Evolutionary conservation across 2,329 filamentous ascomycete genomes (phyloP).

Genomic region (Coniochaeta pulveracea): DNA sequence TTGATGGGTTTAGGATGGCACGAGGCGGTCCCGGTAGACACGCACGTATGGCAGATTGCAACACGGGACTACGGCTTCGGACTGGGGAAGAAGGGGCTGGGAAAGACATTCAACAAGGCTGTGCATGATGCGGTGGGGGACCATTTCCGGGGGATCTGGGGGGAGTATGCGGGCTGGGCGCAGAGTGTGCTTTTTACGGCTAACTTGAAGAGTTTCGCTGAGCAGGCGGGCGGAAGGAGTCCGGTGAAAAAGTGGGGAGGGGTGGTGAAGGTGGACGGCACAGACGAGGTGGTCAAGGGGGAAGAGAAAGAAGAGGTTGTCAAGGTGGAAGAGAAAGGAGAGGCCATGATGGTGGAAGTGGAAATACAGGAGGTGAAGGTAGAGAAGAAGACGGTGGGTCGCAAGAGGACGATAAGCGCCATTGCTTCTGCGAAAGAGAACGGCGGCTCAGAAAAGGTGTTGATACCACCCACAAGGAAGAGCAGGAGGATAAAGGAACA

Average conservation of each 20-base stretch:
- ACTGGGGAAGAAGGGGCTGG: constrained; percentile 55
- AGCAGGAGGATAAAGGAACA: not conserved
- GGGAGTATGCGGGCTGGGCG: constrained; percentile 90
- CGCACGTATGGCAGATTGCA: constrained; percentile 97
- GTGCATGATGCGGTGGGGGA: constrained; percentile 87
- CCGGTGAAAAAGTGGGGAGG: too few relatives aligned
- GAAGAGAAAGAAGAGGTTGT: constrained; percentile 8
- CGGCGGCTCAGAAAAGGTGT: too few relatives aligned
- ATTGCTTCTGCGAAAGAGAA: too few relatives aligned
- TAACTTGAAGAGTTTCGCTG: constrained; percentile 75
- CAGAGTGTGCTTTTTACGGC: constrained; percentile 95
- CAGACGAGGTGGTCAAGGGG: constrained; percentile 16
- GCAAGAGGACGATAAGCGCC: not conserved
- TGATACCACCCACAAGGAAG: too few relatives aligned
- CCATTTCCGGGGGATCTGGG: constrained; percentile 84
- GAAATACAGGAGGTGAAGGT: constrained; percentile 10
- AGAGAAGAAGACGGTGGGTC: not conserved
- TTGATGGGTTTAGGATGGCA: constrained; percentile 95
- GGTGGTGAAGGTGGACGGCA: constrained; percentile 17
- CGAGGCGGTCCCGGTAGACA: constrained; percentile 91
- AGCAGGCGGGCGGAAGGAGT: constrained; percentile 35
- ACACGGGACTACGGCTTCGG: constrained; percentile 84
- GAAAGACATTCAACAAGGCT: constrained; percentile 73
- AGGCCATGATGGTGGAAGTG: not conserved
- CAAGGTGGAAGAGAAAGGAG: not conserved